Evolutionary conservation across 1,139 yeast species (phyloP).

Genomic region (Debaryomycetaceae sp.): DNA sequence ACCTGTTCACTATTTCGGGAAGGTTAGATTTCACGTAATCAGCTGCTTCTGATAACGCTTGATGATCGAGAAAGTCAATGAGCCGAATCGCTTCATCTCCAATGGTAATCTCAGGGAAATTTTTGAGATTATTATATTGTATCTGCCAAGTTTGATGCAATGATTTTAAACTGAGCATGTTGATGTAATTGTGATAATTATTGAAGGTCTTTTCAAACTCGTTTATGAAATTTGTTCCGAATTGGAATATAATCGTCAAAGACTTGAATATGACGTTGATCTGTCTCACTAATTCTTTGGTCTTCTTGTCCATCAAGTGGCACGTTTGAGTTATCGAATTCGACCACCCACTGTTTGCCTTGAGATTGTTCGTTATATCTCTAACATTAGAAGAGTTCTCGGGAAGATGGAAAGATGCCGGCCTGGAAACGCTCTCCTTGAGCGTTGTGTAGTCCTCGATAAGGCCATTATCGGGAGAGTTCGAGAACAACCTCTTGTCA

Average conservation of each 20-base stretch:
- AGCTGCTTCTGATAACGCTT: slow-evolving; percentile 22
- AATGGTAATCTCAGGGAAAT: slow-evolving; percentile 27
- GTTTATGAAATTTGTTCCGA: slow-evolving; percentile 48
- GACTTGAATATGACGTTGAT: slow-evolving; percentile 48
- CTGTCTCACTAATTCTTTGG: slow-evolving; percentile 19
- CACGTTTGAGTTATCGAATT: slow-evolving; percentile 19
- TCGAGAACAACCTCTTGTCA: slow-evolving; percentile 51
- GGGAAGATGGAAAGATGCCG: slow-evolving; percentile 7
- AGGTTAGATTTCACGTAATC: slow-evolving; percentile 20
- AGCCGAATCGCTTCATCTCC: slow-evolving; percentile 14
- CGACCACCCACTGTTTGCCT: slow-evolving; percentile 27
- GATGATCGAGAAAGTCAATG: slow-evolving; percentile 23
- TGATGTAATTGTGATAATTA: slow-evolving; percentile 45
- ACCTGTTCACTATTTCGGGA: slow-evolving; percentile 31
- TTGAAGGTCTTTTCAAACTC: slow-evolving; percentile 53
- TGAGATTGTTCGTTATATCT: slow-evolving; percentile 20
- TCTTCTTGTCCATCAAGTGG: slow-evolving; percentile 15
- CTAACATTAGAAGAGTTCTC: slow-evolving; percentile 12
- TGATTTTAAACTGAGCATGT: slow-evolving; percentile 44
- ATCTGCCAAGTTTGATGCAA: slow-evolving; percentile 47
- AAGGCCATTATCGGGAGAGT: slow-evolving; percentile 4
- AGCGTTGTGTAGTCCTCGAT: background rate
- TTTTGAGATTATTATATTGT: slow-evolving; percentile 36
- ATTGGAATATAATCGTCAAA: slow-evolving; percentile 55
- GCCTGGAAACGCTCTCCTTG: slow-evolving; percentile 5